Percentiles rank a stretch among this genome's conserved stretches.
These are phyloP conservation scores for Bidens hawaiensis DNA, from an alignment of 140 eudicot genomes.

Conservation along the genomic window DNA sequence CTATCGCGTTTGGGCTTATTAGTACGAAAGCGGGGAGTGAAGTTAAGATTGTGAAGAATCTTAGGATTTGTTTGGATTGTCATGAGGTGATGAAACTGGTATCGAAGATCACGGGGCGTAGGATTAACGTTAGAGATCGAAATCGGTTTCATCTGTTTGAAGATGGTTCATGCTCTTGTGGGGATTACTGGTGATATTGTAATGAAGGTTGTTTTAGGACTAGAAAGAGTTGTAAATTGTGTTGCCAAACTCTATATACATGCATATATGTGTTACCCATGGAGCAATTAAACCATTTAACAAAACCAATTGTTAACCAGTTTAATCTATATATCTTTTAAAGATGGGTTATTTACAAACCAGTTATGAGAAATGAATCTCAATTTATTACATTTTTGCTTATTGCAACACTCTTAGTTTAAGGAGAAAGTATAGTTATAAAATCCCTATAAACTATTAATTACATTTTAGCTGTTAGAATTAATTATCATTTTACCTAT, in stretches of 20 bases:
- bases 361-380: too few relatives aligned
- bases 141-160: constrained; percentile 71
- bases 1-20: constrained; percentile 74
- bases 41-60: constrained; percentile 65
- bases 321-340: too few relatives aligned
- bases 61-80: constrained; percentile 67
- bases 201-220: background rate
- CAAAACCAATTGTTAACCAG: too few relatives aligned
- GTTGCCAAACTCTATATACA: background rate
- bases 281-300: too few relatives aligned
- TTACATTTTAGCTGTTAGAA: too few relatives aligned
- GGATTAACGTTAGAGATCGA: constrained; percentile 67
- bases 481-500: too few relatives aligned
- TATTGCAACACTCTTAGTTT: too few relatives aligned
- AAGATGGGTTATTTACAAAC: too few relatives aligned
- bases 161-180: constrained; percentile 73
- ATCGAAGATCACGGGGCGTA: constrained; percentile 53
- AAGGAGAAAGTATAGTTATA: too few relatives aligned
- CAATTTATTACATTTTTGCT: too few relatives aligned
- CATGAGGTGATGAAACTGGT: constrained; percentile 60
- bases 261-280: background rate
- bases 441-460: too few relatives aligned
- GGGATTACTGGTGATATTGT: constrained; percentile 67
- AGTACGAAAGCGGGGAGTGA: constrained; percentile 54
- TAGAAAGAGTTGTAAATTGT: background rate